phyloP scores from a whole-genome alignment of 2,329 filamentous ascomycete species.

The Penicillium polonicum region DNA sequence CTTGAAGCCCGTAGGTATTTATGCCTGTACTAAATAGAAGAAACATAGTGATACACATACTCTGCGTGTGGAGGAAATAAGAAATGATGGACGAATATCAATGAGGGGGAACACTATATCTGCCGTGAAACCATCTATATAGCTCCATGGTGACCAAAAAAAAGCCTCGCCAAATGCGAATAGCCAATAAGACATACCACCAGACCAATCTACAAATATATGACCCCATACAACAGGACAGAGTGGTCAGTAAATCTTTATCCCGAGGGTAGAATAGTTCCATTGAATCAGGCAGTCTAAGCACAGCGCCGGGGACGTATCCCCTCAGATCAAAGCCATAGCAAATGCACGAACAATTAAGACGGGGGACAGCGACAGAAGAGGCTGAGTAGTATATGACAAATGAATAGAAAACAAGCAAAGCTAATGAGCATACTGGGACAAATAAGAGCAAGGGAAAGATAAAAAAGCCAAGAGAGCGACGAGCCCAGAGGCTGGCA shows the following conservation, averaged over 20 bases:
- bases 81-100: neutral
- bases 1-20: neutral
- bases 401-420: neutral
- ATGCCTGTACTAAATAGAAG: neutral
- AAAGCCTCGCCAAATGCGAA: neutral
- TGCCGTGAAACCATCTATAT: neutral
- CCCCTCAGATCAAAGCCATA: slow-evolving; percentile 1
- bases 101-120: neutral
- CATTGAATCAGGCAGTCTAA: slow-evolving; percentile 6
- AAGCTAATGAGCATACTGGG: slow-evolving; percentile 5
- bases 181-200: neutral
- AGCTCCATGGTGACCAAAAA: neutral
- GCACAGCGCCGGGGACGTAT: slow-evolving; percentile 3
- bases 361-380: neutral
- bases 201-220: neutral
- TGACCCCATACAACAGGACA: neutral
- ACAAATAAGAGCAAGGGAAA: neutral
- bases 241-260: neutral
- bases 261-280: neutral
- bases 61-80: neutral
- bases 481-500: neutral
- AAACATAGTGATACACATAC: neutral
- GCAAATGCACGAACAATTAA: slow-evolving; percentile 6
- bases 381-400: neutral
- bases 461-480: neutral